Evolutionary conservation across 2,329 filamentous ascomycete genomes (phyloP).

Genomic region (Fusarium bactridioides): DNA sequence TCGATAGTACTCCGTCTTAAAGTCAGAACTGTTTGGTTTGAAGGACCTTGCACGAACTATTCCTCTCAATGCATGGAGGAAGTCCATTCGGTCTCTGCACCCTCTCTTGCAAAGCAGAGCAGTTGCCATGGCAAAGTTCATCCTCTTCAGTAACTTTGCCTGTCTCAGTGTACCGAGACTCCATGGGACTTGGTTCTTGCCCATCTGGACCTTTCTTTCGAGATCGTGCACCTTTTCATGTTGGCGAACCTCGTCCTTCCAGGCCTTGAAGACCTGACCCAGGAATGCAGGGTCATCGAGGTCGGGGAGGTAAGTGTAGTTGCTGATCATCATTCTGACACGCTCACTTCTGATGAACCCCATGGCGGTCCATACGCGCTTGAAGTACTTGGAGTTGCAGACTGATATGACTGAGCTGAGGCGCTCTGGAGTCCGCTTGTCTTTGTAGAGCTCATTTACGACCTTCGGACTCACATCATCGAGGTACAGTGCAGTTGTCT

Average conservation of each 20-base stretch:
- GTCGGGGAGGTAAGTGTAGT: background rate
- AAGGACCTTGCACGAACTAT: background rate
- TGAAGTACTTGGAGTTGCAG: background rate
- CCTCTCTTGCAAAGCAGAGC: background rate
- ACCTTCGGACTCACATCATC: background rate
- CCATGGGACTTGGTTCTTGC: background rate
- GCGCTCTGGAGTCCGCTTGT: background rate
- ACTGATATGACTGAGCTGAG: background rate
- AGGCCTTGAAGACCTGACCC: accelerated
- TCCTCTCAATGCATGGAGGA: background rate
- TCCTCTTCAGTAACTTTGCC: background rate
- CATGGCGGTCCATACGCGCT: background rate
- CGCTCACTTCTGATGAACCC: background rate
- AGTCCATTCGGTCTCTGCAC: background rate
- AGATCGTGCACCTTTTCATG: background rate
- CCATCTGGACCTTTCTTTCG: background rate
- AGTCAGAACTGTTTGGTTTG: background rate
- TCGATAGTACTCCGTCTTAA: background rate
- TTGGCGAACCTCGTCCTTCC: background rate
- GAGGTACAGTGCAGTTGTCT: background rate
- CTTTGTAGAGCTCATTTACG: background rate
- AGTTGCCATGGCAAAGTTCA: background rate
- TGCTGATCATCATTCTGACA: background rate
- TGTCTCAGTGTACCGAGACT: background rate
- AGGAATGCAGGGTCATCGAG: background rate